phyloP scores from a whole-genome alignment of 257 asterid genomes.

The Cordia subcordata region DNA sequence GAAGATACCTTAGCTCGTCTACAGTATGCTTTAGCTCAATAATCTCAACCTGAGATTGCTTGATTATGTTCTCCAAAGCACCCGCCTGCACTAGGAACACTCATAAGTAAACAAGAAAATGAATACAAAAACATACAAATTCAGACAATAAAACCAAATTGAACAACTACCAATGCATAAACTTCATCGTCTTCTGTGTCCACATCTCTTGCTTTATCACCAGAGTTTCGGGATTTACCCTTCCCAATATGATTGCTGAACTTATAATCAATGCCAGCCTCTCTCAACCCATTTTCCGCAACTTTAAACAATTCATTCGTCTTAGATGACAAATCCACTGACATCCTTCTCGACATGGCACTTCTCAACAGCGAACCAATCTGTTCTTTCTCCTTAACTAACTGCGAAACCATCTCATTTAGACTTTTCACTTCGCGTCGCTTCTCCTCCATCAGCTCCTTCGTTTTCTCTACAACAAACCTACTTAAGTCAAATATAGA shows the following conservation, averaged over 20 bases:
- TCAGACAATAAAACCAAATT: conserved; percentile 5
- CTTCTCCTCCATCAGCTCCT: conserved; percentile 63
- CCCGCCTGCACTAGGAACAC: conserved; percentile 54
- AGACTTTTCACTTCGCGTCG: conserved; percentile 53
- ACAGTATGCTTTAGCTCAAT: conserved; percentile 88
- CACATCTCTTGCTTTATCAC: conserved; percentile 33
- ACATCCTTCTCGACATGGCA: conserved; percentile 69
- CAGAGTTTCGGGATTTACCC: conserved; percentile 32
- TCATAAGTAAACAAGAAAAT: conserved; percentile 20
- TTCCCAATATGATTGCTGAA: conserved; percentile 46
- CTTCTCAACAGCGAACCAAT: conserved; percentile 83
- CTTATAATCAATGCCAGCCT: conserved; percentile 82
- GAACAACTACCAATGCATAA: conserved; percentile 68
- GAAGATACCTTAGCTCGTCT: conserved; percentile 78
- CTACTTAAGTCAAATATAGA: conserved; percentile 73
- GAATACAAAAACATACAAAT: neutral
- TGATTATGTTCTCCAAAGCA: conserved; percentile 86
- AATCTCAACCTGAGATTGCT: conserved; percentile 96
- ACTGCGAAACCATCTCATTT: conserved; percentile 61
- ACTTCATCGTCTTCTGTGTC: conserved; percentile 79
- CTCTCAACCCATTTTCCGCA: conserved; percentile 85
- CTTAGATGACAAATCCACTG: conserved; percentile 73
- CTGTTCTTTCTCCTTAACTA: conserved; percentile 85
- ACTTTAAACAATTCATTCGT: conserved; percentile 80
- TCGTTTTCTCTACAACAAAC: conserved; percentile 61